Evolutionary conservation across 805 yeast species (phyloP), one percentile per base, ranked within the genome.

Genomic region (Saturnispora besseyi): DNA sequence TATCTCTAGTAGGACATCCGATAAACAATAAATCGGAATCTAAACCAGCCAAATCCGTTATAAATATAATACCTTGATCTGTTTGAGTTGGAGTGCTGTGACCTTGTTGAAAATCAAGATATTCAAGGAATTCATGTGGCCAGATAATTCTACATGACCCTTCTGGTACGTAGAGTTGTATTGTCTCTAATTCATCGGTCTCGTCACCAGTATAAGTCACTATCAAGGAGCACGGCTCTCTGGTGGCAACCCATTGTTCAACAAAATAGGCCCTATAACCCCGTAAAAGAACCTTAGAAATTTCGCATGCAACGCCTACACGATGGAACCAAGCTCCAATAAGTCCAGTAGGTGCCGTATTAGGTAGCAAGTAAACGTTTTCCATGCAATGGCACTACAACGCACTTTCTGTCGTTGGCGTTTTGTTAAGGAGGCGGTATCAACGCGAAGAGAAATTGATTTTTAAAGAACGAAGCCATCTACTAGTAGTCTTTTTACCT

Each of bases 201-300:
- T 77, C 61, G 60, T 88, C 86, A 3, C 99, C 99, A 0, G 98
- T 91, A 64, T 77, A 93, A 0, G 91, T 79, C 1, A 93, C 79
- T 15, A 91, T 82, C 5, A 85, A 73, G 1, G 84, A 74, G 26
- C 86, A 81, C 11, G 79, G 68, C 40, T 76, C 72, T 42, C 98
- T 71, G 51, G 81, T 82, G 32, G 84, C 74, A 3, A 86, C 83
- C 99, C 99, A 93, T 64, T 91, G 97, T 63, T 93, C 98, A 10
- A 91, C 96, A 36, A 93, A 72, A 63, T 93, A 93, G 13, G 86
- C 77, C 65, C 93, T 98, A 62, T 84, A 88, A 1, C 99, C 98
- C 1, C 40, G n/a, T 11, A 53, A 32, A 34, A 24, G 12, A 15
- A 48, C 50, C 24, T 21, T 41, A 2, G 45, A 22, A 22, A 41